Evolutionary conservation across 345 rosid species (phyloP).

Genomic region (Rubroshorea leprosula): DNA sequence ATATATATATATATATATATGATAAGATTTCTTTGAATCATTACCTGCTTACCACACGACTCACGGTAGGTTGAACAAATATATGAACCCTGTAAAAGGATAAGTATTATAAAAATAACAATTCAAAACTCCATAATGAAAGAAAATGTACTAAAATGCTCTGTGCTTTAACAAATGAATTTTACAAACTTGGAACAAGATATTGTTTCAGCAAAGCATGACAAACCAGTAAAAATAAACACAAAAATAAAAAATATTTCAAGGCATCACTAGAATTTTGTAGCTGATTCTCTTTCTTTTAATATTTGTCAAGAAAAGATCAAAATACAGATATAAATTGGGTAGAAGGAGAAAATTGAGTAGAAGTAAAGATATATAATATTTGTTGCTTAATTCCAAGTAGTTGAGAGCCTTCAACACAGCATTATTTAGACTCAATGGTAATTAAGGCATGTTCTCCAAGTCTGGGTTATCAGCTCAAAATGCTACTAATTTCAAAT

Average conservation of each 20-base stretch:
- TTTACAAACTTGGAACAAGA: background rate
- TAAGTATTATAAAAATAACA: constrained; percentile 7
- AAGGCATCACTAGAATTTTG: too few species aligned
- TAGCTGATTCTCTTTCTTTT: background rate
- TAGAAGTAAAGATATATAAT: background rate
- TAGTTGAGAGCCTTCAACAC: background rate
- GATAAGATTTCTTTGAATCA: background rate
- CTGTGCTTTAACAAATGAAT: background rate
- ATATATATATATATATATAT: too few species aligned
- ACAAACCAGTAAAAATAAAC: too few species aligned
- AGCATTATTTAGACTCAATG: background rate
- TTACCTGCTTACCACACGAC: constrained; percentile 90
- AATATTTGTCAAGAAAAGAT: too few species aligned
- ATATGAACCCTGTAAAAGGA: constrained; percentile 71
- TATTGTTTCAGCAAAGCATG: background rate
- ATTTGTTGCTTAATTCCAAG: background rate
- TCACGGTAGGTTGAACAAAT: constrained; percentile 85
- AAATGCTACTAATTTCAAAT: too few species aligned
- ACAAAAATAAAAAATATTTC: background rate
- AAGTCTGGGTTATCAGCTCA: background rate
- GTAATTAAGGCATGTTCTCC: too few species aligned
- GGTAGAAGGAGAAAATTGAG: background rate
- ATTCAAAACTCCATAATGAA: constrained; percentile 4
- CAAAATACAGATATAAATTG: background rate
- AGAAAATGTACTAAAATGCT: background rate